These are phyloP conservation scores for Puya raimondii DNA, from an alignment of 176 grass and related monocot species.

Conservation along the genomic window DNA sequence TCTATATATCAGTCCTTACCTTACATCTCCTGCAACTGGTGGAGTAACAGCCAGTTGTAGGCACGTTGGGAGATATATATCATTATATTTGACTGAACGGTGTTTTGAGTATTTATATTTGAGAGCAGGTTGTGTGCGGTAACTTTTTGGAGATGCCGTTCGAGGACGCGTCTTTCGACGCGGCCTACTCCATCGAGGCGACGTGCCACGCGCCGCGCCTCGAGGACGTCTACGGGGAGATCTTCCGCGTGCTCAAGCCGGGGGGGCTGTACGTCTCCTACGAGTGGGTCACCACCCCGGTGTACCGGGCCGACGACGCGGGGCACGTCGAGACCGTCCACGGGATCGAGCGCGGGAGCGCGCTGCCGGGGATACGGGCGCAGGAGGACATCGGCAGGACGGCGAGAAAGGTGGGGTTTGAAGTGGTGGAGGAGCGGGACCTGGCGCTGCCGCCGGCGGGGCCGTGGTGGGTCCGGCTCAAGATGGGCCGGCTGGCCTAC, in stretches of 20 bases:
- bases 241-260: slow-evolving; percentile 11
- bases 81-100: too few species aligned
- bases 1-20: too few species aligned
- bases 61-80: too few species aligned
- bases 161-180: slow-evolving; percentile 12
- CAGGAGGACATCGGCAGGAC: slow-evolving; percentile 7
- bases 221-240: slow-evolving; percentile 12
- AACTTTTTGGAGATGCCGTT: slow-evolving; percentile 20
- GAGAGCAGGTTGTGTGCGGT: not conserved
- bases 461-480: slow-evolving; percentile 17
- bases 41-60: too few species aligned
- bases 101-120: too few species aligned
- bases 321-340: slow-evolving; percentile 11
- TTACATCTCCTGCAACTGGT: too few species aligned
- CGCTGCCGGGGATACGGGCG: slow-evolving; percentile 11
- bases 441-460: slow-evolving; percentile 10
- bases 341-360: slow-evolving; percentile 13
- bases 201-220: slow-evolving; percentile 11
- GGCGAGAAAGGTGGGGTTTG: slow-evolving; percentile 11
- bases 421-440: slow-evolving; percentile 14
- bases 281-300: slow-evolving; percentile 14
- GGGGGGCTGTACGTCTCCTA: slow-evolving; percentile 7
- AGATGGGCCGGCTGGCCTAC: slow-evolving; percentile 10
- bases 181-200: slow-evolving; percentile 13
- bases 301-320: slow-evolving; percentile 1